Base-by-base conservation (phyloP, 2,329 filamentous ascomycete species). In the Sporothrix mexicana region DNA sequence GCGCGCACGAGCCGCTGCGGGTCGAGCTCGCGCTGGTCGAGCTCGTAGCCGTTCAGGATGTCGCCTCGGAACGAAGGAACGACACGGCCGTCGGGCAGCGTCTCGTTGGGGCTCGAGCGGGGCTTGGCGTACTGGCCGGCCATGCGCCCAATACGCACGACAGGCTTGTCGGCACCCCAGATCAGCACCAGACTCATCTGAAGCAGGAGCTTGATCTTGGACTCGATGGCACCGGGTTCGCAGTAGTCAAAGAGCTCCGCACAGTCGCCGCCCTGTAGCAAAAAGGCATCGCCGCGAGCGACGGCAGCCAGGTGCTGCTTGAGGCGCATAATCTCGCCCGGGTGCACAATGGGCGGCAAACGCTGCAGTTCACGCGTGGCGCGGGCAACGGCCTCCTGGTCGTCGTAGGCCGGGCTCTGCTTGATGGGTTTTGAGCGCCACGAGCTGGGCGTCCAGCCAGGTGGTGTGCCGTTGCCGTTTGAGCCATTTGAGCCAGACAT, bases 211-310 rank as follows among this genome's bases (percentile, higher is more conserved):
- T 98, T 98, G 82, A 98, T 94, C 86, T 98, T 99, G 75, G 93
- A 92, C 83, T 98, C 94, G 77, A 99, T 98, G 76, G 93, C 92
- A 15, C 88, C 88, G 80, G 94, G 92, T 78, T 93, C 91, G 82
- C 96, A 99, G 85, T 99, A 99, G 82, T 96, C 94, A 79, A 99
- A 99, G 10, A 98, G 88, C 84, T 99, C 96, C 17, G 96, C 96
- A 80, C 96, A 99, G 83, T 99, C 96, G 75, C 95, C 96, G 74
- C 96, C 96, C 84, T 99, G 96, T 3, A 99, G 89, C 10, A 99
- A 86, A 81, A 99, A 98, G 13, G 95, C 93, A 76, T 95, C 94
- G 47, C 96, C 96, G 49, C 92, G 85, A 5, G 96, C 96, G 6
- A 97, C 96, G 83, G 97, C 93, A 73, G 90, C 89, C 25, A 99